phyloP scores from a whole-genome alignment of 768 basidiomycete genomes.

The Dioszegia aurantiaca region DNA sequence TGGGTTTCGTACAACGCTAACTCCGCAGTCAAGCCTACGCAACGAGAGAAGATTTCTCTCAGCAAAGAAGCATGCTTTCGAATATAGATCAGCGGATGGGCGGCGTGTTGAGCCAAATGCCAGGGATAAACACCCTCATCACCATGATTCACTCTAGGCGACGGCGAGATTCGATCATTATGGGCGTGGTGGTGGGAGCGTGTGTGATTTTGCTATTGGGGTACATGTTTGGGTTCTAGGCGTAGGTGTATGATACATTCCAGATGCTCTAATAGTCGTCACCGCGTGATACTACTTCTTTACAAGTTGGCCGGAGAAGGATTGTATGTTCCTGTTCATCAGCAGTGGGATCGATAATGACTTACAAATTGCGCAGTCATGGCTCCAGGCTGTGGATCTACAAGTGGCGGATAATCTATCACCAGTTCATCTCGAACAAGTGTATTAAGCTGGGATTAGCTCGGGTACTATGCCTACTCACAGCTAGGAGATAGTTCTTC shows the following conservation, averaged over 20 bases:
- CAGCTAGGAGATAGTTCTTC: slow-evolving; percentile 86
- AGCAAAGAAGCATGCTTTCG: slow-evolving; percentile 71
- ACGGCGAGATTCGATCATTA: slow-evolving; percentile 80
- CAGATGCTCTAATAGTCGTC: slow-evolving; percentile 53
- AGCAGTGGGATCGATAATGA: not conserved
- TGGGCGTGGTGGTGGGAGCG: slow-evolving; percentile 83
- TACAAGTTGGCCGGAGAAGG: slow-evolving; percentile 56
- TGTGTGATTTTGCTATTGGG: slow-evolving; percentile 66
- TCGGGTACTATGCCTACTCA: slow-evolving; percentile 50
- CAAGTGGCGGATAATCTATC: slow-evolving; percentile 86
- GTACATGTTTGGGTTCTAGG: slow-evolving; percentile 54
- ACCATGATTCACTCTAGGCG: slow-evolving; percentile 89
- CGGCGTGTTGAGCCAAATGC: slow-evolving; percentile 77
- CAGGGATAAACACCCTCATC: slow-evolving; percentile 88
- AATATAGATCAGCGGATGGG: slow-evolving; percentile 81
- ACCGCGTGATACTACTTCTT: slow-evolving; percentile 56
- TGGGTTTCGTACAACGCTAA: not conserved
- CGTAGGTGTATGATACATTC: no score
- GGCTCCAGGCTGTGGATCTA: slow-evolving; percentile 66
- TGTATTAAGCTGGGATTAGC: slow-evolving; percentile 64
- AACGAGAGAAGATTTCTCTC: slow-evolving; percentile 84
- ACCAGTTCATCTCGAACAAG: slow-evolving; percentile 85
- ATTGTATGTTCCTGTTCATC: slow-evolving; percentile 55
- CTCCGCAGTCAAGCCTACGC: slow-evolving; percentile 85
- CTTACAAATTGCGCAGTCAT: slow-evolving; percentile 80